Percentiles rank a stretch among this genome's conserved stretches.
Conservation (phyloP, 2,329 filamentous ascomycete species). For the Aspergillus oerlinghausenensis region DNA sequence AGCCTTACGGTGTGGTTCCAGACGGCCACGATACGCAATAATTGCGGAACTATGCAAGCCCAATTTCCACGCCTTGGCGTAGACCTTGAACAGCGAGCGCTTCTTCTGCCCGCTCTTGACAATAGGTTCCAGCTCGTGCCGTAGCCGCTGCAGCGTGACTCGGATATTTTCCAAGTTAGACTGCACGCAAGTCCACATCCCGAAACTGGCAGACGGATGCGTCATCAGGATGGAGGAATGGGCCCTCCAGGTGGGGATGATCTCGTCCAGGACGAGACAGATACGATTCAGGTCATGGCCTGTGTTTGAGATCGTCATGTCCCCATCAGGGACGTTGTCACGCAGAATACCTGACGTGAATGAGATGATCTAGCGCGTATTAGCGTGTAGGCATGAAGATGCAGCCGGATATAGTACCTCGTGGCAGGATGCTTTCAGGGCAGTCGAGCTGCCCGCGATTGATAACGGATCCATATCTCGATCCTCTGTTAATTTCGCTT, state of each 20-base stretch:
- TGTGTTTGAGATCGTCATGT: background rate
- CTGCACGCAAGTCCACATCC: background rate
- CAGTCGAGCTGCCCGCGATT: background rate
- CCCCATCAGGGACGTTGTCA: conserved; percentile 1
- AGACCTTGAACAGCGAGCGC: background rate
- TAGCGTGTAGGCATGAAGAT: background rate
- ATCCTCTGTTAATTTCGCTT: background rate
- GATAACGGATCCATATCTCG: background rate
- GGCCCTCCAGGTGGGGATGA: background rate
- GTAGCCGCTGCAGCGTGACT: background rate
- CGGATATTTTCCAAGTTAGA: background rate
- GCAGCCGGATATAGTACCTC: background rate
- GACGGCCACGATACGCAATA: background rate
- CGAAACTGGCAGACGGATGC: background rate
- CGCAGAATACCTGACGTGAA: background rate
- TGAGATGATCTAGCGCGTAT: background rate
- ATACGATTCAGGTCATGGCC: background rate
- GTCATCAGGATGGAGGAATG: background rate
- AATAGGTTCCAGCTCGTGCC: background rate
- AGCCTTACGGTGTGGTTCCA: background rate
- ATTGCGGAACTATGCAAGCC: background rate
- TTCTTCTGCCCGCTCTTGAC: background rate
- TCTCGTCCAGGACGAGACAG: background rate
- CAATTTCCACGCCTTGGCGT: background rate
- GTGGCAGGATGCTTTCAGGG: background rate